Percentiles rank a stretch among this genome's conserved stretches.
phyloP scores from a whole-genome alignment of 140 eudicot species.

The Flaveria floridana region DNA sequence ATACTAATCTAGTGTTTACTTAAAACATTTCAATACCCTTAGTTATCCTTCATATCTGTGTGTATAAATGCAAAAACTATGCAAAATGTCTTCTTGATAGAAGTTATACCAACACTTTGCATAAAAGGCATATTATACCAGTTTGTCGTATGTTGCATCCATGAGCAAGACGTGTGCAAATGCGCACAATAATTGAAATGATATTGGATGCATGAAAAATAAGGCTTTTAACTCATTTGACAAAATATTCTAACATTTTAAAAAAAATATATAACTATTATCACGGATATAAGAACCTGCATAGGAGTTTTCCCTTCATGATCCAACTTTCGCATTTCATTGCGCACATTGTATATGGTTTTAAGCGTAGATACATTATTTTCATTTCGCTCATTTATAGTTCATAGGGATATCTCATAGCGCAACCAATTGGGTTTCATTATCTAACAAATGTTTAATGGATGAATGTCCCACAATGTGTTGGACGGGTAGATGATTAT shows the following conservation, averaged over 20 bases:
- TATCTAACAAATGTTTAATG: conserved; percentile 9
- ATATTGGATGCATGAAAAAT: background rate
- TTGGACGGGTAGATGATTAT: conserved; percentile 13
- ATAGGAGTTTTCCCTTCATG: conserved; percentile 11
- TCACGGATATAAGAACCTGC: background rate
- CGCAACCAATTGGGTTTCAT: conserved; percentile 19
- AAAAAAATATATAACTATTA: background rate
- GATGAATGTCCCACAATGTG: conserved; percentile 21
- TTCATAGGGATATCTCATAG: background rate
- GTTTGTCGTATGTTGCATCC: conserved; percentile 6
- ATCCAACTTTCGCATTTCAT: background rate
- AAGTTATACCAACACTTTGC: background rate
- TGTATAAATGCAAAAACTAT: background rate
- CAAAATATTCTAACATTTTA: background rate
- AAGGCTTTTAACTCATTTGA: background rate
- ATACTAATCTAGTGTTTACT: background rate
- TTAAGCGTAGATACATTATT: conserved; percentile 4
- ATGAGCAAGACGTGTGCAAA: background rate
- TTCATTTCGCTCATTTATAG: background rate
- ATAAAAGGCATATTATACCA: background rate
- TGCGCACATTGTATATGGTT: conserved; percentile 5
- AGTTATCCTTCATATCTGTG: background rate
- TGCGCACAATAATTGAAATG: background rate
- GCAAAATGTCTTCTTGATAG: background rate
- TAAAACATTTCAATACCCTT: background rate